Conservation (phyloP, 2,329 filamentous ascomycete species). For the Mollisia scopiformis region DNA sequence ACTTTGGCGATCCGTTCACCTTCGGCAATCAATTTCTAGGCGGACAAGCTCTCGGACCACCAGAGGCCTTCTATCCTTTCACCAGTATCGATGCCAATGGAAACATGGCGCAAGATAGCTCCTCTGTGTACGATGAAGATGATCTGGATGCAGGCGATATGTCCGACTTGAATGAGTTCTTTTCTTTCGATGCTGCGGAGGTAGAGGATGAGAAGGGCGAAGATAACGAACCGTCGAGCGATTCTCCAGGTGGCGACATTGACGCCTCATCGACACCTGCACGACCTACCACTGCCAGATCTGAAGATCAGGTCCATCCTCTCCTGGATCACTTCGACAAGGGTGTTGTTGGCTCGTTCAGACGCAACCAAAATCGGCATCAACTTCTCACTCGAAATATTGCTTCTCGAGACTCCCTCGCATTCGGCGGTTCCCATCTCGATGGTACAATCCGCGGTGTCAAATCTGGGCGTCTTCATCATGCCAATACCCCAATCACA, state of each 20-base stretch:
- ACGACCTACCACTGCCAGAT: constrained; percentile 51
- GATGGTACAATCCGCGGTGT: constrained; percentile 64
- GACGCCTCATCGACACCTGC: constrained; percentile 54
- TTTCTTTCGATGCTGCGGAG: constrained; percentile 62
- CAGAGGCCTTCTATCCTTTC: constrained; percentile 77
- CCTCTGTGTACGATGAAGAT: constrained; percentile 55
- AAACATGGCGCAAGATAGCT: constrained; percentile 54
- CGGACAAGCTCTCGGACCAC: constrained; percentile 68
- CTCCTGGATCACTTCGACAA: constrained; percentile 69
- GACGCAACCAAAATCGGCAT: constrained; percentile 60
- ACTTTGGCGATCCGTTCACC: constrained; percentile 16
- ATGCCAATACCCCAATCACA: constrained; percentile 69
- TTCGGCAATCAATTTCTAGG: constrained; percentile 21
- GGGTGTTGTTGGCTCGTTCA: constrained; percentile 78
- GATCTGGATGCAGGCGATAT: constrained; percentile 58
- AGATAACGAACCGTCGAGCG: constrained; percentile 38
- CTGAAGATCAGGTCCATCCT: constrained; percentile 52
- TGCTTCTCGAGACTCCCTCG: constrained; percentile 63
- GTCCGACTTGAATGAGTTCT: constrained; percentile 70
- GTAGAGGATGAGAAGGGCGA: constrained; percentile 62
- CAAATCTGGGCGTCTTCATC: constrained; percentile 66
- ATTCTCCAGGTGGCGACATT: constrained; percentile 3
- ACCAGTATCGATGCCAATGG: constrained; percentile 58
- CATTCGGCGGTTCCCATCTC: constrained; percentile 63
- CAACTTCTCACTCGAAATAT: constrained; percentile 55